Conservation (phyloP, 768 basidiomycete genomes). For the Mycena leptocephala region DNA sequence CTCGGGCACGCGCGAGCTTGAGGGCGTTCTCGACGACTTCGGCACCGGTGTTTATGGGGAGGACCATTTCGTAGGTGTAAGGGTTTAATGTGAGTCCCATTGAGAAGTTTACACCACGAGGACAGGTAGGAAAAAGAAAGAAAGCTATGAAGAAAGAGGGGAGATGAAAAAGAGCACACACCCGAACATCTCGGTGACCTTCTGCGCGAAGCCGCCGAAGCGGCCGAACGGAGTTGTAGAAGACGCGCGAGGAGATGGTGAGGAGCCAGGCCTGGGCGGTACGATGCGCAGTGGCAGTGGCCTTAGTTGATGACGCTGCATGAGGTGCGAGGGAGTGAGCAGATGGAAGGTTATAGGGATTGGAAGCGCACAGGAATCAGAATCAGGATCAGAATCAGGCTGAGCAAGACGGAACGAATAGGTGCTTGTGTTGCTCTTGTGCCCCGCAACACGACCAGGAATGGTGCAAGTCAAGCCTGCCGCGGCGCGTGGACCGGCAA, state of each 20-base stretch:
- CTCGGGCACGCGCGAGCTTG: constrained; percentile 88
- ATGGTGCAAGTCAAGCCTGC: constrained; percentile 24
- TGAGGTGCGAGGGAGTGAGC: too few species aligned
- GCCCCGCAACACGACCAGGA: too few species aligned
- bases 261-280: constrained; percentile 90
- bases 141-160: too few species aligned
- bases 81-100: too few species aligned
- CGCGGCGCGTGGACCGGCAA: constrained; percentile 41
- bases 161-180: constrained; percentile 51
- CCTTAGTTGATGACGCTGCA: constrained; percentile 95
- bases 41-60: constrained; percentile 99
- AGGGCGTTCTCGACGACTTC: constrained; percentile 98
- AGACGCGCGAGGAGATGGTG: constrained; percentile 95
- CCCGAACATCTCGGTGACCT: constrained; percentile 87
- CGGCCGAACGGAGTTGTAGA: constrained; percentile 96
- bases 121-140: too few species aligned
- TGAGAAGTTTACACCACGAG: too few species aligned
- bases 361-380: constrained; percentile 64
- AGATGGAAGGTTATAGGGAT: constrained; percentile 91
- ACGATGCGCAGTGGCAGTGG: constrained; percentile 95
- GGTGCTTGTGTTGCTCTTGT: background rate
- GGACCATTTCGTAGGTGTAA: constrained; percentile 62
- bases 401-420: constrained; percentile 38
- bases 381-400: constrained; percentile 36
- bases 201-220: constrained; percentile 92